Percentiles rank a stretch among this genome's conserved stretches.
Evolutionary conservation across 495 filamentous ascomycete genomes (phyloP).

Genomic region (Xylaria intraflava): DNA sequence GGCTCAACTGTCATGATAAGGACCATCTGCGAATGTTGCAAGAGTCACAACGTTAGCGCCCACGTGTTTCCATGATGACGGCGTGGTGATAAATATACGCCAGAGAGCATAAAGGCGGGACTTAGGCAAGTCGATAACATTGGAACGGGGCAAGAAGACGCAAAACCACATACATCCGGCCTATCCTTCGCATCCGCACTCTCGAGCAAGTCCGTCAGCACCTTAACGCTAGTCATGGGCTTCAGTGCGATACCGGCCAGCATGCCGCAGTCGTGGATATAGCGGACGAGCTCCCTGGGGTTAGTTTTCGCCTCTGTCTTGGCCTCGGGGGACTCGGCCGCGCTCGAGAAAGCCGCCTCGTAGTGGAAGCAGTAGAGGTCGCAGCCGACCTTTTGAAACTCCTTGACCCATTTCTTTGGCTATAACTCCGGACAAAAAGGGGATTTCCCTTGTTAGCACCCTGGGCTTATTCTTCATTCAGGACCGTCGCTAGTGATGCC

Average conservation of each 20-base stretch:
- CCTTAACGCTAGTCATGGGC: slow-evolving; percentile 81
- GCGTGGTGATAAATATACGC: too few species aligned
- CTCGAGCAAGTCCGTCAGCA: slow-evolving; percentile 84
- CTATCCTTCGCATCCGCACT: slow-evolving; percentile 60
- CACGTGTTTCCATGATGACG: too few species aligned
- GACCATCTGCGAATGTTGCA: slow-evolving; percentile 66
- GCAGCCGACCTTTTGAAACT: slow-evolving; percentile 89
- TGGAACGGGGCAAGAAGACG: not conserved
- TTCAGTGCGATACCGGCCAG: slow-evolving; percentile 93
- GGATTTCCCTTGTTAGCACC: not conserved
- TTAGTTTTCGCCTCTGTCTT: slow-evolving; percentile 60
- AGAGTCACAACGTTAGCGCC: not conserved
- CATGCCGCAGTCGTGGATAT: slow-evolving; percentile 84
- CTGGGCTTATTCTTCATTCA: not conserved
- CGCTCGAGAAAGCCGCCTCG: slow-evolving; percentile 88
- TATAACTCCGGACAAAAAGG: slow-evolving; percentile 29
- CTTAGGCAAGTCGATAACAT: not conserved
- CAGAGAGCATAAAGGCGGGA: too few species aligned
- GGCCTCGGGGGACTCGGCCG: slow-evolving; percentile 69
- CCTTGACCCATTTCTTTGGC: slow-evolving; percentile 96
- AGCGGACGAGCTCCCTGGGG: slow-evolving; percentile 78
- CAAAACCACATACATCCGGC: slow-evolving; percentile 68
- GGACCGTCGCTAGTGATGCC: too few species aligned
- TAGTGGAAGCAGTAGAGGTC: slow-evolving; percentile 99
- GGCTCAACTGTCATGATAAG: slow-evolving; percentile 98